These are phyloP conservation scores for Kodamaea sagamina DNA, from an alignment of 805 yeast genomes.

Conservation along the genomic window DNA sequence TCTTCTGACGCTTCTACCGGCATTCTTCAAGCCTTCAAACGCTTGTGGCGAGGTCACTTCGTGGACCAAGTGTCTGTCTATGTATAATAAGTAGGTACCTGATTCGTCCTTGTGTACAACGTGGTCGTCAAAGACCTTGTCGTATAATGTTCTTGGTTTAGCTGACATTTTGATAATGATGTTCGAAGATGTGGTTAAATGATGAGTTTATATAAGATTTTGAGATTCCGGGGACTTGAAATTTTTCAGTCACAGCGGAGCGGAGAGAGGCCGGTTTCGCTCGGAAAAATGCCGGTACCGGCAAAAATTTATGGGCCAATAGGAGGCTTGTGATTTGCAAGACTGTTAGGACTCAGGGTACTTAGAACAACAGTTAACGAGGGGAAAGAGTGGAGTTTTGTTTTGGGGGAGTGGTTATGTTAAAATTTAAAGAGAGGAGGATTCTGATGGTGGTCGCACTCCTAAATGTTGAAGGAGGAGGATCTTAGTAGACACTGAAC, in stretches of 20 bases:
- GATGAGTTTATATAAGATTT: conserved; percentile 3
- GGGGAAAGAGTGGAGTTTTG: neutral
- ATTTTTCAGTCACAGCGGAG: conserved; percentile 6
- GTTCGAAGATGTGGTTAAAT: neutral
- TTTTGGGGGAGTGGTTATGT: too few species aligned
- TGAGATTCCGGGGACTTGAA: conserved; percentile 7
- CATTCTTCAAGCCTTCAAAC: conserved; percentile 89
- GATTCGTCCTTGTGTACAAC: conserved; percentile 86
- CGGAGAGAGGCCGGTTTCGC: conserved; percentile 4
- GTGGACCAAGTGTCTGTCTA: conserved; percentile 96
- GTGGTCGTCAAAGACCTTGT: conserved; percentile 94
- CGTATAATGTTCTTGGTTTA: conserved; percentile 67
- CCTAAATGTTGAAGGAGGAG: too few species aligned
- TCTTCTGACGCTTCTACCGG: conserved; percentile 88
- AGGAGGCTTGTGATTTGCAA: neutral
- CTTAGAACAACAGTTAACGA: too few species aligned
- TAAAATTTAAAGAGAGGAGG: too few species aligned
- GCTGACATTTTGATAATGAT: conserved; percentile 3
- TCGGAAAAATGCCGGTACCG: conserved; percentile 11
- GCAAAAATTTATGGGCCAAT: conserved; percentile 7
- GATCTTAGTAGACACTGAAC: too few species aligned
- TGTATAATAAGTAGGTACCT: conserved; percentile 83
- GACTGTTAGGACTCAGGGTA: too few species aligned
- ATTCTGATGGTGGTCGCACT: too few species aligned
- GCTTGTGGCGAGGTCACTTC: conserved; percentile 99